These are phyloP conservation scores for Camellia oleifera DNA, from an alignment of 179 eudicot genomes.

Conservation along the genomic window DNA sequence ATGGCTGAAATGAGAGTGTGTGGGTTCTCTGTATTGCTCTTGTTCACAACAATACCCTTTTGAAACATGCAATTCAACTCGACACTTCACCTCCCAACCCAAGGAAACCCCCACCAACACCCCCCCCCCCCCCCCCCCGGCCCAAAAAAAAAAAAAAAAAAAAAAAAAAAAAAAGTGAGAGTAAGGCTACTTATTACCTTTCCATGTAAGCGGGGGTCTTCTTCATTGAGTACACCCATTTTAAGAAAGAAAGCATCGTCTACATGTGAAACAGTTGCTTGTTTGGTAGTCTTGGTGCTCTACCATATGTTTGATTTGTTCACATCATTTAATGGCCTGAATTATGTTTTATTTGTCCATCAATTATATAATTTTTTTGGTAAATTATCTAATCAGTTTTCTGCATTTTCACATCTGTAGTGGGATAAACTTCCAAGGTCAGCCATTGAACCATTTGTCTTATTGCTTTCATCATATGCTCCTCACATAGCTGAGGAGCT, in stretches of 20 bases:
- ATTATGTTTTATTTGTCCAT: not conserved
- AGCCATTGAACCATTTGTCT: constrained; percentile 67
- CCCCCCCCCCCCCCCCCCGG: too few species aligned
- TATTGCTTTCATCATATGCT: constrained; percentile 85
- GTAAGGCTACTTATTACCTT: too few species aligned
- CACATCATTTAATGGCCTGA: not conserved
- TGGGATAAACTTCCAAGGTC: constrained; percentile 81
- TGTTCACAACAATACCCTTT: not conserved
- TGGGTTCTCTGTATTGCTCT: constrained; percentile 1
- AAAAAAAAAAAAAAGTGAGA: not conserved
- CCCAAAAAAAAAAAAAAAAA: not conserved
- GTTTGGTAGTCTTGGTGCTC: not conserved
- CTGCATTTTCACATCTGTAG: constrained; percentile 34
- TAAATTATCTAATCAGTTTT: not conserved
- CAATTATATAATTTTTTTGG: not conserved
- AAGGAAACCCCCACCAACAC: not conserved
- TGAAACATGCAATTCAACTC: not conserved
- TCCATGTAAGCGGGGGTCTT: too few species aligned
- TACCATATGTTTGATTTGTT: not conserved
- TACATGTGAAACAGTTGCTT: not conserved
- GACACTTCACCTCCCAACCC: not conserved
- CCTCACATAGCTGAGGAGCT: constrained; percentile 99
- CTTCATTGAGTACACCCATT: too few species aligned
- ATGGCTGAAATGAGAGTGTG: not conserved
- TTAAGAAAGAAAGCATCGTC: not conserved